Conservation (phyloP, 192 early-diverging fungal species). For the Backusella australiensis region DNA sequence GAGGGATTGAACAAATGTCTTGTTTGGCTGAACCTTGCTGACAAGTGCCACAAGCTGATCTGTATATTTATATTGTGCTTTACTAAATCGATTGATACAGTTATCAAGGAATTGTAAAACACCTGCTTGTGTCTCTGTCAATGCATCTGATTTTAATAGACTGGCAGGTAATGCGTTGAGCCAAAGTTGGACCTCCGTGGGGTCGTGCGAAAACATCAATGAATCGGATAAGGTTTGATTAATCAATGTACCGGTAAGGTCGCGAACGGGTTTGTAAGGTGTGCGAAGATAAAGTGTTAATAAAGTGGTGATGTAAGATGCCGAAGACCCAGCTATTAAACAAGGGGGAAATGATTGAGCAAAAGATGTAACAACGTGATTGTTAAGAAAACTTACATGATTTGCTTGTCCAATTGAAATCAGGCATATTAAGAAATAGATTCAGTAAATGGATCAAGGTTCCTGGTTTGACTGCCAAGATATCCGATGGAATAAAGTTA, state of each 20-base stretch:
- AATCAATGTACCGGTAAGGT: slow-evolving; percentile 41
- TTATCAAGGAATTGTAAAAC: slow-evolving; percentile 67
- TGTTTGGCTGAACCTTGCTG: slow-evolving; percentile 21
- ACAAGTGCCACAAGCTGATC: slow-evolving; percentile 51
- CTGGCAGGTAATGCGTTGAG: slow-evolving; percentile 50
- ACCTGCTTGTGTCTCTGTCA: slow-evolving; percentile 29
- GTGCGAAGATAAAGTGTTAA: slow-evolving; percentile 54
- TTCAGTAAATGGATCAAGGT: slow-evolving; percentile 60
- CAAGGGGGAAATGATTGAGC: neutral
- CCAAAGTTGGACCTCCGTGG: slow-evolving; percentile 57
- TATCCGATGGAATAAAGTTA: slow-evolving; percentile 68
- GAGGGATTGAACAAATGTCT: neutral
- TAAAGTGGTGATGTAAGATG: slow-evolving; percentile 52
- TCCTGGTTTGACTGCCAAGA: slow-evolving; percentile 47
- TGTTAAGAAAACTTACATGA: slow-evolving; percentile 33
- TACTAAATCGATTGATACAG: slow-evolving; percentile 55
- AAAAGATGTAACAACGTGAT: neutral
- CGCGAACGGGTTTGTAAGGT: slow-evolving; percentile 41
- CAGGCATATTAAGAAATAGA: slow-evolving; percentile 53
- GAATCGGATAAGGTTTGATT: slow-evolving; percentile 51
- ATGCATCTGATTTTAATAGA: slow-evolving; percentile 9
- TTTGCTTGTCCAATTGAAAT: slow-evolving; percentile 73
- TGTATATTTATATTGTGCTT: slow-evolving; percentile 59
- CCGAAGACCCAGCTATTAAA: slow-evolving; percentile 38
- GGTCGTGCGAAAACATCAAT: slow-evolving; percentile 55